A percentile compares a stretch with the other conserved stretches of the same genome.
These are phyloP conservation scores for Zea mays DNA, from an alignment of 176 grass and related monocot genomes.

Conservation along the genomic window Zm-B73-REFERENCE-NAM-5.0 NC_050099.1:248897001-248897500, in stretches of 20 bases:
- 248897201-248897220: too few relatives aligned
- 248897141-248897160: too few relatives aligned
- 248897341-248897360: neutral
- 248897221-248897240: too few relatives aligned
- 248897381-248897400: conserved; percentile 48
- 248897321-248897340: conserved; percentile 21
- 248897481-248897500: conserved; percentile 62
- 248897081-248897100: too few relatives aligned
- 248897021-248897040: too few relatives aligned
- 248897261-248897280: neutral
- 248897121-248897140: too few relatives aligned
- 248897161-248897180: too few relatives aligned
- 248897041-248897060: too few relatives aligned
- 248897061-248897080: too few relatives aligned
- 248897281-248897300: neutral
- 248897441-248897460: conserved; percentile 74
- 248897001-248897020: conserved; percentile 14
- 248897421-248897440: conserved; percentile 50
- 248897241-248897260: neutral
- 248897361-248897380: conserved; percentile 23
- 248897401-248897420: conserved; percentile 56
- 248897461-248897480: conserved; percentile 87
- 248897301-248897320: neutral
- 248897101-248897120: too few relatives aligned
- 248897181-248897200: too few relatives aligned